Evolutionary conservation across 2,329 filamentous ascomycete species (phyloP).

Genomic region (Aspergillus niger): DNA sequence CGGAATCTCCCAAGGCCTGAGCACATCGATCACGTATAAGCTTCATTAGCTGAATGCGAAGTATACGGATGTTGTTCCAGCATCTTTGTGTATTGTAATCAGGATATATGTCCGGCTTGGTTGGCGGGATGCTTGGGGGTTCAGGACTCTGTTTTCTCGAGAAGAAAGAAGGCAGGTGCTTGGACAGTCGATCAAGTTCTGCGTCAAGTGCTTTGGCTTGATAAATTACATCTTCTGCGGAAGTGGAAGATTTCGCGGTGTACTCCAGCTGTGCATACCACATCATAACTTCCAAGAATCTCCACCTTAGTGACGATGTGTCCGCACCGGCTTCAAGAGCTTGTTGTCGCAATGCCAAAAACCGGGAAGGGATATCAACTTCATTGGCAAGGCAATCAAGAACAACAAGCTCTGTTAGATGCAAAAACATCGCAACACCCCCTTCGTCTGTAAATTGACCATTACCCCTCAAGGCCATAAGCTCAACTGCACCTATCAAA

Average conservation of each 20-base stretch:
- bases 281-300: conserved; percentile 6
- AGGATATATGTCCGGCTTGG: not conserved
- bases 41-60: not conserved
- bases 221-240: not conserved
- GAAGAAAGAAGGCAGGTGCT: not conserved
- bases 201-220: not conserved
- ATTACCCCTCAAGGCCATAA: conserved; percentile 5
- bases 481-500: not conserved
- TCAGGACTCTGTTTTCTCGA: not conserved
- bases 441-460: not conserved
- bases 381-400: conserved; percentile 9
- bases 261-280: conserved; percentile 1
- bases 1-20: not conserved
- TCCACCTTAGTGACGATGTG: conserved; percentile 6
- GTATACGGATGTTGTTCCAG: conserved; percentile 7
- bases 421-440: not conserved
- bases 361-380: not conserved
- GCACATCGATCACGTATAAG: not conserved
- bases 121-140: not conserved
- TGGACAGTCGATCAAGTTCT: not conserved
- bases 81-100: not conserved
- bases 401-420: conserved; percentile 4
- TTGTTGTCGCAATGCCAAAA: not conserved
- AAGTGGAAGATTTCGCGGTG: not conserved
- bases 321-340: not conserved